phyloP scores from a whole-genome alignment of 768 basidiomycete species.

The Suillus sp. region DNA sequence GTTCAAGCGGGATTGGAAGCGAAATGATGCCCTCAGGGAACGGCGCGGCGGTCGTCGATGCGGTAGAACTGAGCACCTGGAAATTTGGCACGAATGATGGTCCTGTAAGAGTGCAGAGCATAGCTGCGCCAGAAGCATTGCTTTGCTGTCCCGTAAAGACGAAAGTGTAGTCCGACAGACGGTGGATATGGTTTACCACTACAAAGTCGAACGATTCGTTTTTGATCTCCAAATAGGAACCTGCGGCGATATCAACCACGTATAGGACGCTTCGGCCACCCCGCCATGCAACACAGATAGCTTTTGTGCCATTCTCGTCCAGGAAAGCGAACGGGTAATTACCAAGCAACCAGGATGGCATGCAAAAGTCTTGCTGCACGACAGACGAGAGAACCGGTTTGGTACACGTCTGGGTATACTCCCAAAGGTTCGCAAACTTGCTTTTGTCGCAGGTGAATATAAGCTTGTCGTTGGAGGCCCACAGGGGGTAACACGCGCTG shows the following conservation, averaged over 20 bases:
- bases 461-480: conserved; percentile 49
- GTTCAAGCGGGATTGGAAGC: conserved; percentile 8
- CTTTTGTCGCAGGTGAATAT: conserved; percentile 60
- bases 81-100: conserved; percentile 10
- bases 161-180: conserved; percentile 1
- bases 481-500: conserved; percentile 37
- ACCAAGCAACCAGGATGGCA: conserved; percentile 22
- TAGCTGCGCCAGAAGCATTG: conserved; percentile 8
- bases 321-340: conserved; percentile 26
- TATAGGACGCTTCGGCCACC: conserved; percentile 36
- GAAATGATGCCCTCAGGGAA: conserved; percentile 27
- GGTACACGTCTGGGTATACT: conserved; percentile 23
- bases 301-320: conserved; percentile 23
- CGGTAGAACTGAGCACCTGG: conserved; percentile 15
- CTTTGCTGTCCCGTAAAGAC: conserved; percentile 7
- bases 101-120: conserved; percentile 12
- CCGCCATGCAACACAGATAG: conserved; percentile 33
- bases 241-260: conserved; percentile 25
- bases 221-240: conserved; percentile 11
- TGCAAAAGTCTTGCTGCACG: conserved; percentile 28
- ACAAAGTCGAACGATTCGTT: conserved; percentile 6
- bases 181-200: background rate
- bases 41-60: background rate
- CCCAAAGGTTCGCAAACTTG: conserved; percentile 56
- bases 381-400: conserved; percentile 34